Evolutionary conservation across 129 eudicot species (phyloP), one percentile per base, ranked within the genome.

Genomic region (Pulicaria dysenterica): DNA sequence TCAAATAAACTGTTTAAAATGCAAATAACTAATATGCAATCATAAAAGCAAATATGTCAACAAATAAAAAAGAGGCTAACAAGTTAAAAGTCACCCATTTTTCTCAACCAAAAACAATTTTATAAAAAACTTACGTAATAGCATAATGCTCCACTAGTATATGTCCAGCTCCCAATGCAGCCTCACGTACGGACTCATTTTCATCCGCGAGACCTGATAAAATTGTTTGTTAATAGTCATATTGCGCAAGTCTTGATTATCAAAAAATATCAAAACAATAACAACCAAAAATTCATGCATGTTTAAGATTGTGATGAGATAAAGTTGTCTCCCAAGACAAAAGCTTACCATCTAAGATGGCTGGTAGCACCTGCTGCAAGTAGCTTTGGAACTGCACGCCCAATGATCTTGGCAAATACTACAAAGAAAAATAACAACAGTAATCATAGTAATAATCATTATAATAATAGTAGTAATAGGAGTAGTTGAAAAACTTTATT

Each of bases 81-180:
- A 44, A 9, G 43, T 7, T 15, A 59, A 58, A 65, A 44, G 43
- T 24, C 41, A 59, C 44, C 41, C 14, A 13, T 39, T 62, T 44
- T 45, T 0, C 38, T 8, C 49, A 62, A 6, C 19, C 40, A 6
- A 56, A 24, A 64, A 64, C 4, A 43, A 13, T 12, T 58, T 12
- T 6, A 51, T 37, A 6, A 71, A 37, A 59, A 45, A 67, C 96
- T 71, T 85, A 94, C 99, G 99, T 85, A 45, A 88, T 81, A 19
- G 99, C 99, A 83, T 94, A 94, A 80, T 94, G 99, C 81, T 94
- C 99, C 75, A 94, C 99, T 72, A 94, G 81, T 50, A 94, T 96
- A 76, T 94, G 99, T 16, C 99, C 99, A 79, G 99, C 93, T 76
- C 97, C 87, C 14, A 94, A 89, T 38, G 99, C 99, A 50, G 99